phyloP scores from a whole-genome alignment of 2,329 filamentous ascomycete genomes.

The Ascochyta pisi region DNA sequence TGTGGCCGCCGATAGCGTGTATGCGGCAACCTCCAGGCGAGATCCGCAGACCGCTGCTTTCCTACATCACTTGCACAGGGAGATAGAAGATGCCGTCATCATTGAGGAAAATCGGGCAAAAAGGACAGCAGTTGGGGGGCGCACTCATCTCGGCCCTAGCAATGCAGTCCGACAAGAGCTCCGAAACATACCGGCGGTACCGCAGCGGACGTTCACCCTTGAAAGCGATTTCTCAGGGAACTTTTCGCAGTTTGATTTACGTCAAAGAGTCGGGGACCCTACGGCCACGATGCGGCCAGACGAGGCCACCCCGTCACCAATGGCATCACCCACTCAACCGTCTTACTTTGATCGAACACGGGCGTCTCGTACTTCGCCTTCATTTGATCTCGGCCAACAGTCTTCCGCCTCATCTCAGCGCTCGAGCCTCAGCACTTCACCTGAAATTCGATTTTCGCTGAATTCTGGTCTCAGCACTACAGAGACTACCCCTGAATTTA shows the following conservation, averaged over 20 bases:
- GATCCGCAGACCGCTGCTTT: constrained; percentile 37
- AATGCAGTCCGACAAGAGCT: constrained; percentile 39
- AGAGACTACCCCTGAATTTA: constrained; percentile 31
- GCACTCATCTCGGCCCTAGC: constrained; percentile 38
- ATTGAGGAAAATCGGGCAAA: constrained; percentile 44
- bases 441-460: constrained; percentile 14
- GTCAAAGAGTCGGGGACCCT: constrained; percentile 20
- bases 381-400: not conserved
- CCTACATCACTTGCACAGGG: constrained; percentile 35
- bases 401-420: constrained; percentile 30
- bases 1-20: constrained; percentile 31
- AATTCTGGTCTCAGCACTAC: constrained; percentile 22
- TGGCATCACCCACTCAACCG: constrained; percentile 22
- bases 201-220: constrained; percentile 36
- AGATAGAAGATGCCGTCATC: constrained; percentile 41
- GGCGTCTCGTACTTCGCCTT: not conserved
- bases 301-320: constrained; percentile 17
- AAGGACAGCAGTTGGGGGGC: constrained; percentile 30
- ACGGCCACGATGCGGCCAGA: constrained; percentile 21
- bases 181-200: constrained; percentile 32
- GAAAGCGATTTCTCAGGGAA: constrained; percentile 31
- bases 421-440: constrained; percentile 26
- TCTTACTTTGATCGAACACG: constrained; percentile 21
- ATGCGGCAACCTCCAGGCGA: constrained; percentile 21
- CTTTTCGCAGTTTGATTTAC: constrained; percentile 24